Evolutionary conservation across 305 asterid species (phyloP), one percentile per base, ranked within the genome.

Genomic region (Caryopteris hybrid): DNA sequence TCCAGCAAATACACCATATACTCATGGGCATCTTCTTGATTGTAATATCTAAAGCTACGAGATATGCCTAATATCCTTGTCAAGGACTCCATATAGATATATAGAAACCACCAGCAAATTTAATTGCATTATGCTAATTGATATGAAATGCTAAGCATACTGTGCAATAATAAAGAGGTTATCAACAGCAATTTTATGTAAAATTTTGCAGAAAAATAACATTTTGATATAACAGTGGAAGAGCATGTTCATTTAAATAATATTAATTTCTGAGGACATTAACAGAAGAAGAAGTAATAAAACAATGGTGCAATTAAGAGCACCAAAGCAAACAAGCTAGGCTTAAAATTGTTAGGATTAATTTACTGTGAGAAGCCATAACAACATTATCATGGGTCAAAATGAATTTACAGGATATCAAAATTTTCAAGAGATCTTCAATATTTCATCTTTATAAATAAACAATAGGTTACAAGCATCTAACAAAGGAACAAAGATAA

Each of bases 11-110:
- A 83, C 70, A 91, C 96, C 99, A 94, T 94, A 77, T 94, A 94
- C 74, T 94, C 99, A 47, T 94, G 99, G 11, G 99, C 99, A 76
- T 94, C 99, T 81, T 94, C 99, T 80, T 94, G 99, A 72, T 96
- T 84, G 8, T 95, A 82, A 80, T 81, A 91, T 63, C 97, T 83
- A 72, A 94, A 94, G 80, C 67, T 94, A 57, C 98, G 85, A 13
- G 98, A 91, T 87, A 94, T 86, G 77, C 96, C 99, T 90, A 81
- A 70, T 38, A 34, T 54, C 55, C 64, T 61, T 10, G 69, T n/a
- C n/a, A n/a, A n/a, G n/a, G n/a, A n/a, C n/a, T n/a, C n/a, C n/a
- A n/a, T n/a, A n/a, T n/a, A n/a, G 31, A 71, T 36, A n/a, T 25
- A 34, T 36, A 33, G 16, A 69, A 43, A 8, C 18, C 34, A 61